A percentile compares a stretch with the other conserved stretches of the same genome.
phyloP scores from a whole-genome alignment of 768 basidiomycete species.

The Fomitopsis serialis region DNA sequence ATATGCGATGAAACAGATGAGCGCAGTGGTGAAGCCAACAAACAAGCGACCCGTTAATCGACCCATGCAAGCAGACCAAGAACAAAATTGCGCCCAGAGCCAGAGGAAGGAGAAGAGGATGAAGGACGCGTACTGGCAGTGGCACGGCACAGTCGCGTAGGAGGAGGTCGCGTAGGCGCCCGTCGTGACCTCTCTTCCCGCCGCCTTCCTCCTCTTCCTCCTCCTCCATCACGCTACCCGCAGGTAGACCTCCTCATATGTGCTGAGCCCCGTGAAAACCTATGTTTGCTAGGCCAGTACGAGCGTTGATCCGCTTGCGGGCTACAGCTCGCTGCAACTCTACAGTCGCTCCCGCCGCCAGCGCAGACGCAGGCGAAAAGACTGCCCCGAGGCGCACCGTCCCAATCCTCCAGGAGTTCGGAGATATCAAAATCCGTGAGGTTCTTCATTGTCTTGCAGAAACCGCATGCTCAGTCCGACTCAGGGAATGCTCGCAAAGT shows the following conservation, averaged over 20 bases:
- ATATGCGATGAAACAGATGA: constrained; percentile 86
- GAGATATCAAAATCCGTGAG: constrained; percentile 21
- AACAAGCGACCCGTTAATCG: constrained; percentile 53
- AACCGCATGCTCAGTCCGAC: not conserved
- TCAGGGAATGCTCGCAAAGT: not conserved
- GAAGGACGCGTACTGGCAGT: too few relatives aligned
- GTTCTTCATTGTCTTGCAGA: not conserved
- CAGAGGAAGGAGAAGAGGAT: not conserved
- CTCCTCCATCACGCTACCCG: not conserved
- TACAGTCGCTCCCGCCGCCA: constrained; percentile 1
- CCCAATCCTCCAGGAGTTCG: constrained; percentile 14
- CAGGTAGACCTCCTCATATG: not conserved
- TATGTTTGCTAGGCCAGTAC: not conserved
- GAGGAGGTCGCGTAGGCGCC: not conserved
- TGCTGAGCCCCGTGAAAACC: not conserved
- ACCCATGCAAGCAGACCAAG: constrained; percentile 28
- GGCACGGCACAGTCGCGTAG: too few relatives aligned
- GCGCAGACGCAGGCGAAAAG: not conserved
- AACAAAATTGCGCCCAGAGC: not conserved
- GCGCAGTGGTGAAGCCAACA: constrained; percentile 61
- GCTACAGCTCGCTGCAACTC: constrained; percentile 5
- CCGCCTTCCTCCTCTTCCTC: too few relatives aligned
- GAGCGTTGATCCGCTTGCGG: not conserved
- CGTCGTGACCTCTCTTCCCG: too few relatives aligned
- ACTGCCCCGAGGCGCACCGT: constrained; percentile 7